These are phyloP conservation scores for Coffea eugenioides DNA, from an alignment of 257 asterid genomes.

Conservation along the genomic window DNA sequence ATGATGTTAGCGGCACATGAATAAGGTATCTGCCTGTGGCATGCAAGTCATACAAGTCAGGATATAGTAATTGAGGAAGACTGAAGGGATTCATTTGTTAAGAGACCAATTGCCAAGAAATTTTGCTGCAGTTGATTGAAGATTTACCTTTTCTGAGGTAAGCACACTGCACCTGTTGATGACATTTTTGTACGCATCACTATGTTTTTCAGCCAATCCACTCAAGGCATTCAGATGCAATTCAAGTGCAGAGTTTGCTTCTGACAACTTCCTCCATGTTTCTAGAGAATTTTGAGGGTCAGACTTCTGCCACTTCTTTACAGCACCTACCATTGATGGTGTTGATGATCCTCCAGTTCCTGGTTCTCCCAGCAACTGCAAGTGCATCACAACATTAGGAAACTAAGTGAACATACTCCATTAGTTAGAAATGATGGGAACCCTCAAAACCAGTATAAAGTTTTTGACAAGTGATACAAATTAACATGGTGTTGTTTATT, in stretches of 20 bases:
- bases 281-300: slow-evolving; percentile 72
- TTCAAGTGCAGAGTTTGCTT: slow-evolving; percentile 75
- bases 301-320: slow-evolving; percentile 93
- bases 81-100: not conserved
- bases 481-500: not conserved
- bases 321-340: slow-evolving; percentile 98
- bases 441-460: not conserved
- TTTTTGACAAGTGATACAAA: not conserved
- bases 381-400: slow-evolving; percentile 19
- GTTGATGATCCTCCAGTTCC: slow-evolving; percentile 99
- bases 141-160: slow-evolving; percentile 64
- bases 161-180: slow-evolving; percentile 62
- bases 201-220: slow-evolving; percentile 57
- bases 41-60: not conserved
- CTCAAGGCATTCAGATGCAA: slow-evolving; percentile 57
- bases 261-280: slow-evolving; percentile 85
- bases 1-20: not conserved
- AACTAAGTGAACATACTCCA: slow-evolving; percentile 18
- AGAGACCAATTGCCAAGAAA: not conserved
- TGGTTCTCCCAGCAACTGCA: slow-evolving; percentile 97
- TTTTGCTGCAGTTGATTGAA: not conserved
- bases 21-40: not conserved
- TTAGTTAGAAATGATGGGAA: not conserved
- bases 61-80: not conserved
- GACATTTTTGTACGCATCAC: slow-evolving; percentile 48